These are phyloP conservation scores for Mastigamoeba balamuthi DNA, from an alignment of 78 protist genomes.

Conservation along the genomic window DNA sequence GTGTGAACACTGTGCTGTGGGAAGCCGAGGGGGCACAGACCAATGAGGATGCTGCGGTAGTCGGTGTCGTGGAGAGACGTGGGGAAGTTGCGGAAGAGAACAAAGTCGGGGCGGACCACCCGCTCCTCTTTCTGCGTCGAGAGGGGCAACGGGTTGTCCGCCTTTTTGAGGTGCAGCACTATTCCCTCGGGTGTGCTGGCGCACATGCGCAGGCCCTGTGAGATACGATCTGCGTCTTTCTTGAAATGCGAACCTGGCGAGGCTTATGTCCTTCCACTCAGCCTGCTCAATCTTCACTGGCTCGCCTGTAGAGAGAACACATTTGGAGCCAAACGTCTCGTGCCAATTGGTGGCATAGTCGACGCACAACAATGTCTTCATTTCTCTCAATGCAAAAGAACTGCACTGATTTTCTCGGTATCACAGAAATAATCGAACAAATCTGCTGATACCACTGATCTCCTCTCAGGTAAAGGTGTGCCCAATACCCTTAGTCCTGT, in stretches of 20 bases:
- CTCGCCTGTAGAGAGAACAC: neutral
- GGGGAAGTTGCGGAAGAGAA: conserved; percentile 1
- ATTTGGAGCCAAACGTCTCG: neutral
- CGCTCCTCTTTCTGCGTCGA: neutral
- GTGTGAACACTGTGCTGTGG: too few species aligned
- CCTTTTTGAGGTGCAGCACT: neutral
- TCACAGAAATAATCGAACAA: too few species aligned
- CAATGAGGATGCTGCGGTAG: neutral
- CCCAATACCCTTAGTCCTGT: too few species aligned
- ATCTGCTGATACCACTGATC: too few species aligned
- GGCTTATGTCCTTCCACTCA: neutral
- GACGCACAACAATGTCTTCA: neutral
- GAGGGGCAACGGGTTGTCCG: neutral
- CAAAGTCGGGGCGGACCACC: neutral
- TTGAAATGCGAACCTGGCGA: too few species aligned
- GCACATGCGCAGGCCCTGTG: neutral
- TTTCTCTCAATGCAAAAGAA: too few species aligned
- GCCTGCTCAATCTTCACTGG: neutral
- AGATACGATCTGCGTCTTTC: too few species aligned
- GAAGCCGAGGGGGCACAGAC: too few species aligned
- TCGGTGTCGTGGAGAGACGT: neutral
- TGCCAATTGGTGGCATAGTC: neutral
- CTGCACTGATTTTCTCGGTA: too few species aligned
- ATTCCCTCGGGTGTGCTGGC: neutral
- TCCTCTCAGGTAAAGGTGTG: too few species aligned